Conservation (phyloP, 2,329 filamentous ascomycete species). For the Colletotrichum sp. region DNA sequence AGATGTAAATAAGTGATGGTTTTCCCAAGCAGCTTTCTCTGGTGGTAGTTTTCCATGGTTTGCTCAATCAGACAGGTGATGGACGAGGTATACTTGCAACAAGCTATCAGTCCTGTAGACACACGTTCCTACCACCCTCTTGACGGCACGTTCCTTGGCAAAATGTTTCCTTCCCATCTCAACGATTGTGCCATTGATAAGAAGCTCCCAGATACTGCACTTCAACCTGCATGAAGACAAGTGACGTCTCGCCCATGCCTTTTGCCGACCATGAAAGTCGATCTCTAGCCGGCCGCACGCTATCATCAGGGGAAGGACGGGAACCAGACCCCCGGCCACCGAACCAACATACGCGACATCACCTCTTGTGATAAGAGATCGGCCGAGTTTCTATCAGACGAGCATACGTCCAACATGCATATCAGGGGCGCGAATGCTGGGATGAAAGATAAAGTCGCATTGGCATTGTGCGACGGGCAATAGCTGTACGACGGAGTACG, state of each 20-base stretch:
- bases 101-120: background rate
- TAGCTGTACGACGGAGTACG: background rate
- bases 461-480: background rate
- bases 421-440: background rate
- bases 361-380: background rate
- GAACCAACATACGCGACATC: background rate
- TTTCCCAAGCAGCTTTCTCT: fast-evolving
- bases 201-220: background rate
- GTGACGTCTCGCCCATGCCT: background rate
- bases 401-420: background rate
- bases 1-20: fast-evolving
- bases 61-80: background rate
- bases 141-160: background rate
- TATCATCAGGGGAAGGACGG: background rate
- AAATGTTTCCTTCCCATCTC: background rate
- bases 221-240: background rate
- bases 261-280: background rate
- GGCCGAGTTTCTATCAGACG: background rate
- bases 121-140: background rate
- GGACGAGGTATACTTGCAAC: background rate
- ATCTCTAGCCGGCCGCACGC: background rate
- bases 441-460: background rate
- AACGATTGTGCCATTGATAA: background rate
- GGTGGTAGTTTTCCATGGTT: background rate
- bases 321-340: background rate